Base-by-base conservation (phyloP, 179 eudicot species). In the Vitellaria paradoxa region DNA sequence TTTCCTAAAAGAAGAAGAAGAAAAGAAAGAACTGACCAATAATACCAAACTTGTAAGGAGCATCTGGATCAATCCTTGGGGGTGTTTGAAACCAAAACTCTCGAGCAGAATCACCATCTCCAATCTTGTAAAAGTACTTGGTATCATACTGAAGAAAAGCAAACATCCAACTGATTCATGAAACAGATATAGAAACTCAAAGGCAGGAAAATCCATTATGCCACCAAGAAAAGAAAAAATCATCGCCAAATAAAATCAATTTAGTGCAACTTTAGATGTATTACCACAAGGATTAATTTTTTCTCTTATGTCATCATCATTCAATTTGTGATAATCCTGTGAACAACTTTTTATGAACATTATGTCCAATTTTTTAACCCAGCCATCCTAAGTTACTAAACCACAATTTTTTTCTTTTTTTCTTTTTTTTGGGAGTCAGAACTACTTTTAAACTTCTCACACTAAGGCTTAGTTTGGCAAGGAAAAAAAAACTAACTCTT, bases 31-130 rank as follows among this genome's bases (percentile, higher is more conserved):
- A 75, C 83, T 87, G 52, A 93, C 99, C 99, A 59, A 96, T 96
- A 40, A 96, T 92, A 40, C 98, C 99, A 87, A 96, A 96, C 75
- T 81, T 96, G 88, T 93, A 93, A 73, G 96, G 75, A 80, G 86
- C 80, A 88, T 96, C 88, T 23, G 96, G 92, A 84, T 78, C 82
- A 68, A 96, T 81, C 86, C 84, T 62, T 53, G 98, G 98, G 68
- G 99, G 99, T 68, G 99, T 92, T 83, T 85, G 90, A 85, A 96
- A 96, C 98, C 96, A 96, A 84, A 96, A 93, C 77, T 75, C 82
- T 30, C 99, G 82, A 56, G 93, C 86, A 73, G 92, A 90, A 73
- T 83, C 86, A 68, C 96, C 91, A 61, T 79, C 82, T 71, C 91
- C 98, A 68, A 96, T 82, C 83, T 92, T 84, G 84, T 96, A 96